Percentiles rank a stretch among this genome's conserved stretches.
These are phyloP conservation scores for Oxytropis ochrocephala DNA, from an alignment of 306 rosid genomes.

Conservation along the genomic window DNA sequence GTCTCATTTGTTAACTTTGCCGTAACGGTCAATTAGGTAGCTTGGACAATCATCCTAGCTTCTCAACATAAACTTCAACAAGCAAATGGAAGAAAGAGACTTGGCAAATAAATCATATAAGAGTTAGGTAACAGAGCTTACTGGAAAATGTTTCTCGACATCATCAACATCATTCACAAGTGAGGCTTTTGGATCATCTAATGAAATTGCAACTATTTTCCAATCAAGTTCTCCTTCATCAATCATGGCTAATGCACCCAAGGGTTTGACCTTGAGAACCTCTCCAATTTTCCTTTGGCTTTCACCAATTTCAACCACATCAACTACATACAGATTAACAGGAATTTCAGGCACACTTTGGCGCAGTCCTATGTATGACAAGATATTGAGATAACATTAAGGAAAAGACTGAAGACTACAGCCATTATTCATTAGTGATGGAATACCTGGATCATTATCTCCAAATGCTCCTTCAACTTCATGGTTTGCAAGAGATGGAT, in stretches of 20 bases:
- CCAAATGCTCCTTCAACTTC: conserved; percentile 95
- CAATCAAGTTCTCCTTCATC: conserved; percentile 99
- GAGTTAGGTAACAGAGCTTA: conserved; percentile 29
- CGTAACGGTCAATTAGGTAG: background rate
- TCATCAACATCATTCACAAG: conserved; percentile 75
- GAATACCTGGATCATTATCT: conserved; percentile 85
- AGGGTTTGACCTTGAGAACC: conserved; percentile 78
- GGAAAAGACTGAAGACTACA: conserved; percentile 3
- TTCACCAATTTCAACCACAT: conserved; percentile 84
- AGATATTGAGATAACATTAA: background rate
- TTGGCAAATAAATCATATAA: background rate
- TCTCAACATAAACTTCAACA: background rate
- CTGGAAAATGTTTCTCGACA: conserved; percentile 96
- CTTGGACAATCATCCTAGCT: background rate
- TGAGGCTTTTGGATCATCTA: conserved; percentile 89
- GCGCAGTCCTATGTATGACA: background rate
- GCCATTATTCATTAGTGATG: background rate
- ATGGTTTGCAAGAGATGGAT: conserved; percentile 70
- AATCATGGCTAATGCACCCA: conserved; percentile 97
- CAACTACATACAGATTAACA: conserved; percentile 57
- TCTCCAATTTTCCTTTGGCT: conserved; percentile 67
- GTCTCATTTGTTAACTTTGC: background rate
- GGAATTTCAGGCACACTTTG: background rate
- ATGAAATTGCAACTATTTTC: conserved; percentile 91
- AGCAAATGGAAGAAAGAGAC: background rate